Evolutionary conservation across 2,329 filamentous ascomycete genomes (phyloP), one percentile per base, ranked within the genome.

Genomic region (Onygena corvina): DNA sequence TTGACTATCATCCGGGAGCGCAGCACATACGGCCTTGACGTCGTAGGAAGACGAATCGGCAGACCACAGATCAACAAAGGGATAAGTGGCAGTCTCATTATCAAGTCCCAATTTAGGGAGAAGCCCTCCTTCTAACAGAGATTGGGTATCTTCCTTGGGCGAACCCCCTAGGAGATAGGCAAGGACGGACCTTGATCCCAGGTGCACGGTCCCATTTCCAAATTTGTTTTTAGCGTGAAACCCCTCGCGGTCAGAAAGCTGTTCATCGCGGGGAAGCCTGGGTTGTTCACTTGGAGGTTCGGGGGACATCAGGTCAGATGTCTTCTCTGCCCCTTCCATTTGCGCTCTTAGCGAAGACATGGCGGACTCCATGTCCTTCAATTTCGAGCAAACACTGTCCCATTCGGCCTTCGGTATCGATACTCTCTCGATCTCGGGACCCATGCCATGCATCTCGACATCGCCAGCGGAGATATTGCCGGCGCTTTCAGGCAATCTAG

Each of bases 31-130:
- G 47, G 79, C 76, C 50, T 69, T 73, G 3, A 78, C 71, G 57
- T 78, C 73, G 52, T 75, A 71, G 4, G 76, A 68, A 1, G 75
- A 77, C 46, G 74, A 76, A 50, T 80, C 76, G 1, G 76, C 76
- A 4, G 78, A 79, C 77, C 77, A 81, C 2, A 81, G 64, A 57
- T 81, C 78, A 23, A 81, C 76, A 56, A 81, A 81, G 4, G 78
- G 78, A 58, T 81, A 81, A 6, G 77, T 81, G 3, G 76, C 76
- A 31, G 74, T 77, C 57, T 81, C 77, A 55, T 81, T 81, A 58
- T 81, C 78, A 29, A 81, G 67, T 2, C 78, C 78, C 50, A 81
- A 71, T 49, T 81, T 75, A 0, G 78, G 77, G 18, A 81, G 62
- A 54, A 81, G 77, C 42, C 75, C 77, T 55, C 77, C 77, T 55